These are phyloP conservation scores for Pestalotiopsis fici DNA, from an alignment of 2,329 filamentous ascomycete genomes.

Conservation along the genomic window DNA sequence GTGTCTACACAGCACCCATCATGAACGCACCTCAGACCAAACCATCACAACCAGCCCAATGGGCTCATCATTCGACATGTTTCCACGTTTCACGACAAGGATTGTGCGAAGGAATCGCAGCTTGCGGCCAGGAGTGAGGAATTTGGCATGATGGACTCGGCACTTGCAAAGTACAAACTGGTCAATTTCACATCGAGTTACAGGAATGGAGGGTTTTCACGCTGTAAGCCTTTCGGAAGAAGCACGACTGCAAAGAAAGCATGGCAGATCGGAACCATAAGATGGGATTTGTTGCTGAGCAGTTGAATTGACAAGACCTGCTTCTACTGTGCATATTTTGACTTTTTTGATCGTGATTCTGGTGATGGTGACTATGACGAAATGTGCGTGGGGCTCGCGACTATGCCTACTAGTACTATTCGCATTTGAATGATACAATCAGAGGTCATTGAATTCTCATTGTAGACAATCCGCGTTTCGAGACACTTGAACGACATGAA, in stretches of 20 bases:
- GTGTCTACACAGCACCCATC: slow-evolving; percentile 6
- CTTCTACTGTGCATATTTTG: slow-evolving; percentile 6
- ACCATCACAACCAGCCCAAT: background rate
- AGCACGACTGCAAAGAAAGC: slow-evolving; percentile 13
- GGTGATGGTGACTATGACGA: background rate
- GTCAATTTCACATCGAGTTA: slow-evolving; percentile 12
- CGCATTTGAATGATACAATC: background rate
- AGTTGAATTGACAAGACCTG: slow-evolving; percentile 14
- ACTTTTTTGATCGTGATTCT: background rate
- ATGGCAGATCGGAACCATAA: slow-evolving; percentile 8
- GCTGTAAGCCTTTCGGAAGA: slow-evolving; percentile 1
- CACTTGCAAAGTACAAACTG: slow-evolving; percentile 8
- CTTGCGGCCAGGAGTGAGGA: background rate
- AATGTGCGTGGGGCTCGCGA: slow-evolving; percentile 2
- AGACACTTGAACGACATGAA: too few species aligned
- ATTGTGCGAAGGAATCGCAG: background rate
- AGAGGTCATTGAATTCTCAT: too few species aligned
- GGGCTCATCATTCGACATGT: background rate
- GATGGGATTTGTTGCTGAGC: slow-evolving; percentile 11
- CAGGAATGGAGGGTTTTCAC: slow-evolving; percentile 1
- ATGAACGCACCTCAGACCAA: slow-evolving; percentile 1
- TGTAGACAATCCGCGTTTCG: too few species aligned
- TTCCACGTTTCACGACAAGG: background rate
- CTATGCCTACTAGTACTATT: background rate
- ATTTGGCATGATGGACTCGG: slow-evolving; percentile 4